phyloP scores from a whole-genome alignment of 768 basidiomycete genomes.

The Mycena filopes region DNA sequence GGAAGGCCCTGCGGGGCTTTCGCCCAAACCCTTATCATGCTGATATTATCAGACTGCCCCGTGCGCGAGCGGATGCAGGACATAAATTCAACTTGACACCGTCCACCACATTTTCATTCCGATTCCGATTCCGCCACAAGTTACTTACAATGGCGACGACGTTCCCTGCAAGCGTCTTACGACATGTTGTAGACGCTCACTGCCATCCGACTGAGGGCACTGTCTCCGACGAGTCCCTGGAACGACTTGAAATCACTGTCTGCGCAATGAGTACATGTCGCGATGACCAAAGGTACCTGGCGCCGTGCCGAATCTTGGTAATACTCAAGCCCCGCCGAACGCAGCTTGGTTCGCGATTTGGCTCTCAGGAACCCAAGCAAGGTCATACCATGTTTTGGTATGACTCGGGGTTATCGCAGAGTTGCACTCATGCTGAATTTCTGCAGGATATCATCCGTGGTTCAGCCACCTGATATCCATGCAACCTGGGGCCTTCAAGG shows the following conservation, averaged over 20 bases:
- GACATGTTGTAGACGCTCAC: constrained; percentile 86
- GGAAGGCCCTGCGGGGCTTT: no score
- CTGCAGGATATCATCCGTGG: constrained; percentile 94
- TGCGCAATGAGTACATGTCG: constrained; percentile 84
- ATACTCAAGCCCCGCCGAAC: neutral
- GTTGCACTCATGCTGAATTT: neutral
- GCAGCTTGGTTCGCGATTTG: constrained; percentile 68
- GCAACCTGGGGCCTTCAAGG: constrained; percentile 57
- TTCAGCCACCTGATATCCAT: constrained; percentile 82
- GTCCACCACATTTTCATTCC: no score
- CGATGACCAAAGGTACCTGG: constrained; percentile 65
- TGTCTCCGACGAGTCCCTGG: constrained; percentile 60
- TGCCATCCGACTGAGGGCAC: constrained; percentile 89
- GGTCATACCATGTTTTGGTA: constrained; percentile 91
- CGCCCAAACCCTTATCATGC: no score
- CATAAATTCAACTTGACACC: no score
- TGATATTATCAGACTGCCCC: no score
- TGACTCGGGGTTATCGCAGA: constrained; percentile 39
- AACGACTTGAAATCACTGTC: constrained; percentile 69
- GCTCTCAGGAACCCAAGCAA: constrained; percentile 69
- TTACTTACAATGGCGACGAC: neutral
- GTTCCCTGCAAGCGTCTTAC: constrained; percentile 52
- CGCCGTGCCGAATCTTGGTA: neutral
- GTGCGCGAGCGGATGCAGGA: no score
- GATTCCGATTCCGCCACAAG: no score